Conservation (phyloP, 306 rosid genomes). For the Fragaria ananassa region DNA sequence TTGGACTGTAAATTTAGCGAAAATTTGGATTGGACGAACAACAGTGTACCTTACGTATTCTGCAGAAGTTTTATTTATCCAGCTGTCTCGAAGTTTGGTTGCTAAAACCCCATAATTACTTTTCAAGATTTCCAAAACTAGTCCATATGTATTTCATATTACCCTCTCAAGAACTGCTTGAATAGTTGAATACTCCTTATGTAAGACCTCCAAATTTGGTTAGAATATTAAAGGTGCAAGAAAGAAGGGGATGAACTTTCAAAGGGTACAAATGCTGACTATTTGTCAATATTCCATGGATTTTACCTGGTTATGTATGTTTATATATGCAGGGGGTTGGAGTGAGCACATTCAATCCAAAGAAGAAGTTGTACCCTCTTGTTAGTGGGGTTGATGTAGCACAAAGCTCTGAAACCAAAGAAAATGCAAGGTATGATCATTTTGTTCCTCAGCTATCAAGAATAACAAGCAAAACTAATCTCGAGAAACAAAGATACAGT, state of each 20-base stretch:
- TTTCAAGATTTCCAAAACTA: background rate
- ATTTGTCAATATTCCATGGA: background rate
- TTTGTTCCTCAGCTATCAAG: slow-evolving; percentile 4
- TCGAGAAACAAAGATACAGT: background rate
- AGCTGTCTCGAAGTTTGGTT: background rate
- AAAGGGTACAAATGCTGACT: background rate
- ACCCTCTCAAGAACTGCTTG: background rate
- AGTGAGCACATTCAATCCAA: slow-evolving; percentile 52
- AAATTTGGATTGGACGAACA: background rate
- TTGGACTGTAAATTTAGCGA: background rate
- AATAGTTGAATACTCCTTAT: background rate
- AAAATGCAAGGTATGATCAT: slow-evolving; percentile 44
- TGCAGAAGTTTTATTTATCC: background rate
- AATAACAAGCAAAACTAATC: background rate
- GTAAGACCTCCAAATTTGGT: background rate
- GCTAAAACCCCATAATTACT: background rate
- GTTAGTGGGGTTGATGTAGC: slow-evolving; percentile 66
- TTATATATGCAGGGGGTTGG: slow-evolving; percentile 59
- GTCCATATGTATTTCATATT: background rate
- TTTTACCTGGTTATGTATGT: background rate
- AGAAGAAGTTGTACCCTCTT: slow-evolving; percentile 49
- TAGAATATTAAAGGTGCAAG: background rate
- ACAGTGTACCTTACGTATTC: background rate
- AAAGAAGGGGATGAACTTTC: background rate
- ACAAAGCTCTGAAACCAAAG: slow-evolving; percentile 34